Base-by-base conservation (phyloP, 2,329 filamentous ascomycete genomes). In the Phaeosphaeriaceae sp. region DNA sequence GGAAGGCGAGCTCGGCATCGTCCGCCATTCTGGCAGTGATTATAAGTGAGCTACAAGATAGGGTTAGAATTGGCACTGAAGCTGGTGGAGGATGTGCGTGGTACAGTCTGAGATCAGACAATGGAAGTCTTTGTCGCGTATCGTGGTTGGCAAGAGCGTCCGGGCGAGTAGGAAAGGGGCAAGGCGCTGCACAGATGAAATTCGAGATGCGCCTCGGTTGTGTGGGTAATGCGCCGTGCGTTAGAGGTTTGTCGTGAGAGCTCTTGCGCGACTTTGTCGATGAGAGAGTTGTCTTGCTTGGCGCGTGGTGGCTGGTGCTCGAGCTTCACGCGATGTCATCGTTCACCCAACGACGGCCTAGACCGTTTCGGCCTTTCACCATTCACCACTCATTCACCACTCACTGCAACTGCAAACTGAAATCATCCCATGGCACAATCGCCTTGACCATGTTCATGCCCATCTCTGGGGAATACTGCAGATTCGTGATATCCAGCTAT, bases 1-100 rank as follows among this genome's bases (percentile, higher is more conserved):
- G 77, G 61, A 82, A 82, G 54, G 79, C 79, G 51, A 77, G 72
- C 69, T 83, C 80, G 50, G 77, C 75, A 62, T 80, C 80, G 62
- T 79, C 79, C 46, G 79, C 77, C 80, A 82, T 82, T 42, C 48
- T 50, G 53, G 57, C 49, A 44, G 38, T 42, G 15, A 43, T 16
- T 20, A 35, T 41, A 20, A 21, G 30, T 40, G 42, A 42, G 42
- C 40, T 48, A 23, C 42, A 29, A 32, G 41, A 12, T 17, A 9
- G 43, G 40, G 50, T 62, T 51, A 61, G 52, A 56, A 41, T 13
- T 32, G 33, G 37, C 39, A 30, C 48, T 32, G 18, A 36, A 32
- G 28, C 36, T 42, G 45, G 40, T 42, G n/a, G 36, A 41, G n/a
- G n/a, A 45, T 45, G 46, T 57, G 48, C 35, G 34, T 49, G 41